phyloP scores from a whole-genome alignment of 176 grass and related monocot genomes.

The Alloteropsis semialata region DNA sequence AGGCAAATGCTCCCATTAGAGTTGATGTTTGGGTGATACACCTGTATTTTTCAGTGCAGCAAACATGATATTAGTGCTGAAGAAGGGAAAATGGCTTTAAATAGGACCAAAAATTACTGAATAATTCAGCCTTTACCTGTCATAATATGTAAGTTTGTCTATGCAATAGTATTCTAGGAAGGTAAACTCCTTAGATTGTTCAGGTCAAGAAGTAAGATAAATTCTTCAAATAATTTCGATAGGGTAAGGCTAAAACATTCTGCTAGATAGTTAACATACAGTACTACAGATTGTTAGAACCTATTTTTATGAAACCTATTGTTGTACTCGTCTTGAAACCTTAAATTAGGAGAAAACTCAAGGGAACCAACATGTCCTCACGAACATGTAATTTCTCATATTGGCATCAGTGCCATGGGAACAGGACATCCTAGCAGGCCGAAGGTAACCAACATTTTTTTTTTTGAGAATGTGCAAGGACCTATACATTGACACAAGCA shows the following conservation, averaged over 20 bases:
- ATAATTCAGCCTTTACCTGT: not conserved
- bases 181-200: not conserved
- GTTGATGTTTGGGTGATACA: conserved; percentile 85
- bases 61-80: not conserved
- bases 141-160: not conserved
- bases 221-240: not conserved
- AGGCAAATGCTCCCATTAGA: conserved; percentile 83
- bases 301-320: not conserved
- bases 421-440: too few species aligned
- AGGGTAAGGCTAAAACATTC: not conserved
- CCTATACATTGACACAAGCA: not conserved
- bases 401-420: not conserved
- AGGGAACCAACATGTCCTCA: not conserved
- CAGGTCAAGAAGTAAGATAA: not conserved
- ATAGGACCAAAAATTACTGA: not conserved
- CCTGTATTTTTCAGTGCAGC: conserved; percentile 33
- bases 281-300: not conserved
- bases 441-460: not conserved
- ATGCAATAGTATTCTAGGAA: not conserved
- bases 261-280: not conserved
- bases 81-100: not conserved
- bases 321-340: not conserved
- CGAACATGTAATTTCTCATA: not conserved
- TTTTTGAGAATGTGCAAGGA: too few species aligned
- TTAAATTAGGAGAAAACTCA: not conserved